Percentiles rank a stretch among this genome's conserved stretches.
These are phyloP conservation scores for Parafenestella ontariensis DNA, from an alignment of 2,329 filamentous ascomycete genomes.

Conservation along the genomic window DNA sequence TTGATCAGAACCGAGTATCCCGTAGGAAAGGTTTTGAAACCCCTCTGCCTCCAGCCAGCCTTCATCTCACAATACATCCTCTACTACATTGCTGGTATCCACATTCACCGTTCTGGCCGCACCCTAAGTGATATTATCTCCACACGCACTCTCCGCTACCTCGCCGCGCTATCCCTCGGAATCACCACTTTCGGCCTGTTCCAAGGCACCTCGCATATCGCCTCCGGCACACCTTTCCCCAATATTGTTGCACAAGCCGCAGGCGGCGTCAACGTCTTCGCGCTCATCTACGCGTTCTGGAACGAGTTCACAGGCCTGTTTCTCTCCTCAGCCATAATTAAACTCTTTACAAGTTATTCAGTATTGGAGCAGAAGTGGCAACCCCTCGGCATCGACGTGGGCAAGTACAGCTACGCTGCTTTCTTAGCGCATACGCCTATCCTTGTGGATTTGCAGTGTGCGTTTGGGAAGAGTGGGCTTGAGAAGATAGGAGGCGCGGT, in stretches of 20 bases:
- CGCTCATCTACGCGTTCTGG: slow-evolving; percentile 14
- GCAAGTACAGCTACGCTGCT: slow-evolving; percentile 22
- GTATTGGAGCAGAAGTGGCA: background rate
- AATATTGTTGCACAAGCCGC: background rate
- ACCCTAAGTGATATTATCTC: background rate
- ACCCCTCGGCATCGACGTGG: slow-evolving; percentile 1
- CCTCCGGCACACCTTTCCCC: background rate
- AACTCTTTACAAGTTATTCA: slow-evolving; percentile 8
- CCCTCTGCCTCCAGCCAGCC: slow-evolving; percentile 13
- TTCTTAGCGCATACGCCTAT: slow-evolving; percentile 23
- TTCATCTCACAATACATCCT: slow-evolving; percentile 25
- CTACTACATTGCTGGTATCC: slow-evolving; percentile 22
- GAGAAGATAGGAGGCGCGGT: background rate
- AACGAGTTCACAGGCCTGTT: slow-evolving; percentile 17
- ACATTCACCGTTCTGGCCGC: background rate
- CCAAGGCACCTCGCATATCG: background rate
- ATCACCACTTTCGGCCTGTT: background rate
- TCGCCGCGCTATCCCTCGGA: background rate
- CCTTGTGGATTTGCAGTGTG: slow-evolving; percentile 15
- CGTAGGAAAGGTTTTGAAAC: slow-evolving; percentile 9
- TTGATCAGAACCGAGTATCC: slow-evolving; percentile 16
- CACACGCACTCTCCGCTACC: background rate
- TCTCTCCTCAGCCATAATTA: background rate
- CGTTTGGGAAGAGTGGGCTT: slow-evolving; percentile 6
- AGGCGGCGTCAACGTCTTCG: slow-evolving; percentile 13